Conservation (phyloP, 1,284 basidiomycete genomes). For the Mycena sp. region DNA sequence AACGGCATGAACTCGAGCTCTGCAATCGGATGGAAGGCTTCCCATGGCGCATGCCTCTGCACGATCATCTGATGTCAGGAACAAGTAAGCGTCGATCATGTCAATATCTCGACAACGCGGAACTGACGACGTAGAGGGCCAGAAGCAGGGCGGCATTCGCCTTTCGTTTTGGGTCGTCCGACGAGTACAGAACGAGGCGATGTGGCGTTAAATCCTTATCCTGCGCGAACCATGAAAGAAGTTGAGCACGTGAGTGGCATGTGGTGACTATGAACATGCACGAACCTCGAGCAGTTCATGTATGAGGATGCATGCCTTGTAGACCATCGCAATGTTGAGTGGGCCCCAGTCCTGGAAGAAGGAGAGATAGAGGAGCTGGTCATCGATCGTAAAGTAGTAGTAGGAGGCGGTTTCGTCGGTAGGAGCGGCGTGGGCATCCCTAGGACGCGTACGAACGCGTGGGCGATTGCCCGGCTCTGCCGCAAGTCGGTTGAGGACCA, state of each 20-base stretch:
- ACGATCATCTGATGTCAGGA: constrained; percentile 89
- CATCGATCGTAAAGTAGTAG: constrained; percentile 91
- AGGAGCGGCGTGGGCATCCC: constrained; percentile 65
- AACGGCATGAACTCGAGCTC: constrained; percentile 95
- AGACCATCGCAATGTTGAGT: constrained; percentile 91
- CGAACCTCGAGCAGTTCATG: constrained; percentile 87
- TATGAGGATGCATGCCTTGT: constrained; percentile 93
- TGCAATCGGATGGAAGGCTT: constrained; percentile 93
- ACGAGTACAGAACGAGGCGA: constrained; percentile 90
- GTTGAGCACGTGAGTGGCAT: constrained; percentile 45
- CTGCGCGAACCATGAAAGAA: constrained; percentile 47
- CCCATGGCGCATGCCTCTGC: constrained; percentile 90
- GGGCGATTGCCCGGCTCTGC: constrained; percentile 62
- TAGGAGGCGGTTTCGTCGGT: constrained; percentile 77
- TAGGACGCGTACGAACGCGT: constrained; percentile 65
- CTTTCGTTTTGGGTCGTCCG: constrained; percentile 85
- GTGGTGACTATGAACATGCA: constrained; percentile 24
- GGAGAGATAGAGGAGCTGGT: constrained; percentile 91
- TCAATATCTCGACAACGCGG: constrained; percentile 2
- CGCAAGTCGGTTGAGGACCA: constrained; percentile 66
- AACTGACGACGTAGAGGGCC: constrained; percentile 87
- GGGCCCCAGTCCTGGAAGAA: constrained; percentile 98
- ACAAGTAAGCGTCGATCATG: constrained; percentile 7
- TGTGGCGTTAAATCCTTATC: constrained; percentile 74
- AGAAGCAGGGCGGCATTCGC: constrained; percentile 95